phyloP scores from a whole-genome alignment of 2,329 filamentous ascomycete genomes.

The Fusarium xylarioides region DNA sequence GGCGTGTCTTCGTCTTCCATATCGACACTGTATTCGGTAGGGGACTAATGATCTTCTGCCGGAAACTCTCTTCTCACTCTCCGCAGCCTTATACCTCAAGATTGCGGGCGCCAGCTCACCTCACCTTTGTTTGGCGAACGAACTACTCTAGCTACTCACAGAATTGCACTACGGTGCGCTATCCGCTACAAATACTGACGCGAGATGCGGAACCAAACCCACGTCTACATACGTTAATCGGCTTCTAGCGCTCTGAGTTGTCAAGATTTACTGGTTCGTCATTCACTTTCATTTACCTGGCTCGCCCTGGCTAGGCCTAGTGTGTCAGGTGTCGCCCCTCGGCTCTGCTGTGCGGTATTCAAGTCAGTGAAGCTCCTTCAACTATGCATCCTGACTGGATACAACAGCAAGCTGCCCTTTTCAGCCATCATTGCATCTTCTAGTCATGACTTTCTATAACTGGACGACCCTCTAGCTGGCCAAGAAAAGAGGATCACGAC shows the following conservation, averaged over 20 bases:
- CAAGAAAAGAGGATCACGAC: constrained; percentile 12
- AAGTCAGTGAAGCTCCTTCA: neutral
- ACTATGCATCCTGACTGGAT: constrained; percentile 2
- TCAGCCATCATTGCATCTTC: neutral
- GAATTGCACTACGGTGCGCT: neutral
- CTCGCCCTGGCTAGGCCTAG: constrained; percentile 8
- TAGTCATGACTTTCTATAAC: neutral
- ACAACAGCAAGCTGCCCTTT: constrained; percentile 2
- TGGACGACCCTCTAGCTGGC: neutral
- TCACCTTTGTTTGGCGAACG: neutral
- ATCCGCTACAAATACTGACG: constrained; percentile 19
- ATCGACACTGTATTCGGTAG: constrained; percentile 21
- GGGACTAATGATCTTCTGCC: neutral
- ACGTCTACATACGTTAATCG: neutral
- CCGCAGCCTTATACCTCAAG: constrained; percentile 14
- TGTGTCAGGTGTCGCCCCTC: constrained; percentile 28
- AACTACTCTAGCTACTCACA: neutral
- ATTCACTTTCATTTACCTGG: constrained; percentile 1
- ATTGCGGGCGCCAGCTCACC: constrained; percentile 9
- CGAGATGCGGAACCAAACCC: constrained; percentile 8
- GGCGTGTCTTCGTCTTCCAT: neutral
- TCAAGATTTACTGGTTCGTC: constrained; percentile 10
- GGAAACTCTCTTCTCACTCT: neutral
- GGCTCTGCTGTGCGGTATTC: constrained; percentile 11
- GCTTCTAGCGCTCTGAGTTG: constrained; percentile 12